These are phyloP conservation scores for Eleusine indica DNA, from an alignment of 176 grass and related monocot genomes.

Conservation along the genomic window DNA sequence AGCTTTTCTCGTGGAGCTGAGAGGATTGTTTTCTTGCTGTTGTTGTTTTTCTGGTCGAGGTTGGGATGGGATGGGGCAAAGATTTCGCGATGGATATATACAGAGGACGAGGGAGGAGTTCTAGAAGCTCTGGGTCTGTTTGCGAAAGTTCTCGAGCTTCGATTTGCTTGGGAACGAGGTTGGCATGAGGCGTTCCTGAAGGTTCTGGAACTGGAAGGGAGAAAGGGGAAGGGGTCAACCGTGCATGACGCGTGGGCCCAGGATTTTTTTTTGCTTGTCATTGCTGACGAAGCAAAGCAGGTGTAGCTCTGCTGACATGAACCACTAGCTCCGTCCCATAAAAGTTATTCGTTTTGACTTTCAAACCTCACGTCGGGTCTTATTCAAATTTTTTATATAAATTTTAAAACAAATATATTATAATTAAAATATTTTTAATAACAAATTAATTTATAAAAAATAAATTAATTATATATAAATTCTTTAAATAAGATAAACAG, in stretches of 20 bases:
- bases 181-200: not conserved
- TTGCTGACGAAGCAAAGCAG: not conserved
- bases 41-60: too few relatives aligned
- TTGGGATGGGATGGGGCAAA: too few relatives aligned
- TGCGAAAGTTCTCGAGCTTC: slow-evolving; percentile 15
- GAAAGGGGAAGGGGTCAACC: accelerated
- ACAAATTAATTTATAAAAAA: too few relatives aligned
- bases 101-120: not conserved
- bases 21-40: not conserved
- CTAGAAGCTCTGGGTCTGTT: not conserved
- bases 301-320: too few relatives aligned
- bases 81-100: not conserved
- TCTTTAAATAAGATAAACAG: too few relatives aligned
- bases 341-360: too few relatives aligned
- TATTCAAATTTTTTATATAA: too few relatives aligned
- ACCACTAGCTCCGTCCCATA: too few relatives aligned
- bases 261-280: not conserved
- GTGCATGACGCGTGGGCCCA: slow-evolving; percentile 22
- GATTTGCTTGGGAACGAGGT: not conserved
- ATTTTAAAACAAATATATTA: too few relatives aligned
- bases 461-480: too few relatives aligned
- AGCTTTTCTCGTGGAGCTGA: not conserved
- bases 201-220: not conserved
- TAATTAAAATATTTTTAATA: too few relatives aligned
- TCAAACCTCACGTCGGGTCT: too few relatives aligned